These are phyloP conservation scores for Ambrosiella beaveri DNA, from an alignment of 2,329 filamentous ascomycete species.

Conservation along the genomic window DNA sequence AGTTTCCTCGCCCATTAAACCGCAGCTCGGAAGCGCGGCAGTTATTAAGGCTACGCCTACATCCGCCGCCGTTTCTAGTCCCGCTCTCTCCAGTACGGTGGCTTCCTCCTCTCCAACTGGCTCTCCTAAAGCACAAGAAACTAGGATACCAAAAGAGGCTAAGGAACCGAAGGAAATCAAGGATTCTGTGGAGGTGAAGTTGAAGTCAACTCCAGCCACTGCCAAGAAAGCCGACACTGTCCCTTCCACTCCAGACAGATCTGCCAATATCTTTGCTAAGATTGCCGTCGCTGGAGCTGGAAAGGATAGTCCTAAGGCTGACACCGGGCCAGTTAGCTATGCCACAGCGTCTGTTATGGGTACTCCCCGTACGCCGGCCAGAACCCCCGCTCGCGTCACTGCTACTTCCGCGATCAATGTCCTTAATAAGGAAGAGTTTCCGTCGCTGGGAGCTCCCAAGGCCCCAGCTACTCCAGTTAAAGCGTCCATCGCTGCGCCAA, in stretches of 20 bases:
- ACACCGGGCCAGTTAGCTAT: background rate
- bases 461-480: background rate
- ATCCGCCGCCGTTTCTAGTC: background rate
- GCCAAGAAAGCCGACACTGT: background rate
- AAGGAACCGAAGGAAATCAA: too few relatives aligned
- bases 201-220: background rate
- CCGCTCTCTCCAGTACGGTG: background rate
- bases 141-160: too few relatives aligned
- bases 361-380: constrained; percentile 16
- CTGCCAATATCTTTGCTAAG: constrained; percentile 1
- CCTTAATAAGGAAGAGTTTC: constrained; percentile 46
- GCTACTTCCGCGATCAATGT: constrained; percentile 14
- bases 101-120: background rate
- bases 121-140: constrained; percentile 14
- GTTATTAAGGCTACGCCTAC: background rate
- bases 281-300: constrained; percentile 1
- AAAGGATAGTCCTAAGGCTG: background rate
- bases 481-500: background rate
- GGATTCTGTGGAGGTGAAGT: too few relatives aligned
- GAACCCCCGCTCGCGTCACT: constrained; percentile 14
- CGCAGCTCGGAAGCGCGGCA: background rate
- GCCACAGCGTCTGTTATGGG: constrained; percentile 17
- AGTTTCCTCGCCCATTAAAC: background rate
- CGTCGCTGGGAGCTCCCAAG: constrained; percentile 17
- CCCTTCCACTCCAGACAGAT: constrained; percentile 8